phyloP scores from a whole-genome alignment of 495 filamentous ascomycete species.

The Penicillium simplicissimum region DNA sequence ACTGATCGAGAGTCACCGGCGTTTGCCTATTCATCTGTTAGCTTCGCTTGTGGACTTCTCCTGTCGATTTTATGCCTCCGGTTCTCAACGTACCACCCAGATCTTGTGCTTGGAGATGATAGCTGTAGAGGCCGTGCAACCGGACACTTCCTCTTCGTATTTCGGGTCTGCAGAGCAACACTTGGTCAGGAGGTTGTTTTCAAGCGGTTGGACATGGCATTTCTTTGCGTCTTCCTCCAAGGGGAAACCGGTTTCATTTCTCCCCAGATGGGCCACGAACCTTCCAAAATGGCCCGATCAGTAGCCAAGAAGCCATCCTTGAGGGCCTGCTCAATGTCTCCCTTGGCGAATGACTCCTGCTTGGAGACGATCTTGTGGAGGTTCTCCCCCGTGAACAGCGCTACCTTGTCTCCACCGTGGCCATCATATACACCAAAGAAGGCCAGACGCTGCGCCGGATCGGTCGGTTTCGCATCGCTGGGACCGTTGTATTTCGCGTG shows the following conservation, averaged over 20 bases:
- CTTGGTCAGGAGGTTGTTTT: conserved; percentile 2
- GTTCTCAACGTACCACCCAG: conserved; percentile 72
- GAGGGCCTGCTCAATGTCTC: conserved; percentile 90
- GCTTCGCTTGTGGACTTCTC: conserved; percentile 10
- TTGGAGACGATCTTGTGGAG: conserved; percentile 92
- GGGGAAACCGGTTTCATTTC: neutral
- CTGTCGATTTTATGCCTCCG: neutral
- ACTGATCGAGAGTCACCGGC: conserved; percentile 94
- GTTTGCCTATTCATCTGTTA: conserved; percentile 66
- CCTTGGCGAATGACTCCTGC: conserved; percentile 87
- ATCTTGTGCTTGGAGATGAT: conserved; percentile 89
- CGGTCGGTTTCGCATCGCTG: conserved; percentile 59
- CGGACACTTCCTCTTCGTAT: conserved; percentile 97
- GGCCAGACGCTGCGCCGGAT: conserved; percentile 70
- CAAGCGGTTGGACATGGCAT: conserved; percentile 13
- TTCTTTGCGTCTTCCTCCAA: neutral
- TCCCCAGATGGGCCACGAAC: conserved; percentile 48
- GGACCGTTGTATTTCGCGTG: conserved; percentile 60
- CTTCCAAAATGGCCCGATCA: conserved; percentile 91
- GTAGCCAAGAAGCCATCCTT: conserved; percentile 98
- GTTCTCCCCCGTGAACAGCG: conserved; percentile 87
- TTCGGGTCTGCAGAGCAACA: conserved; percentile 68
- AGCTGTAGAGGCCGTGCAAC: conserved; percentile 90
- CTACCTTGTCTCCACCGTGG: conserved; percentile 95
- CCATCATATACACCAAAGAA: conserved; percentile 99